A percentile compares a stretch with the other conserved stretches of the same genome.
phyloP scores from a whole-genome alignment of 441 rosid species.

The Syzygium syzygioides region DNA sequence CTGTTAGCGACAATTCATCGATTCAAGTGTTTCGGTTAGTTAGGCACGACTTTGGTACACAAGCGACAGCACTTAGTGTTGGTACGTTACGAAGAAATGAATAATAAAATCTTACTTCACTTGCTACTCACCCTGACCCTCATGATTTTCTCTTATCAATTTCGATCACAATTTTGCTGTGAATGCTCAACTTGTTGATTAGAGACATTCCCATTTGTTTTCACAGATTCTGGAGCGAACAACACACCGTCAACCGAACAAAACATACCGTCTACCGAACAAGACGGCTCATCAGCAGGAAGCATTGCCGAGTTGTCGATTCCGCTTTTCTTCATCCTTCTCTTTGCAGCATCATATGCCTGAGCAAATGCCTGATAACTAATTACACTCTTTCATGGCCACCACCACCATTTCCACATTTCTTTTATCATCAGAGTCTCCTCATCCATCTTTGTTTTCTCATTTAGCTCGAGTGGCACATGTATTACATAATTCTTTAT shows the following conservation, averaged over 20 bases:
- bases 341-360: slow-evolving; percentile 42
- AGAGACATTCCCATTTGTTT: not conserved
- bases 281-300: slow-evolving; percentile 50
- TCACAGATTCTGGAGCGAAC: slow-evolving; percentile 52
- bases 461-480: not conserved
- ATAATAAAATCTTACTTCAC: not conserved
- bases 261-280: slow-evolving; percentile 43
- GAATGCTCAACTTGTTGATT: not conserved
- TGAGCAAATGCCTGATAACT: not conserved
- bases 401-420: not conserved
- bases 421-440: not conserved
- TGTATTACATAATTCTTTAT: not conserved
- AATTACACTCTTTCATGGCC: not conserved
- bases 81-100: fast-evolving
- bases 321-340: slow-evolving; percentile 38
- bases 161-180: not conserved
- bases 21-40: not conserved
- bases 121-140: not conserved
- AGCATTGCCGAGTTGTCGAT: slow-evolving; percentile 47
- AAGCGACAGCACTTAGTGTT: not conserved
- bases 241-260: slow-evolving; percentile 35
- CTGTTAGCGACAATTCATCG: not conserved
- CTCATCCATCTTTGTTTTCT: not conserved
- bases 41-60: not conserved
- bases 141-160: not conserved